Evolutionary conservation across 192 early-diverging fungal species (phyloP), one percentile per base, ranked within the genome.

Genomic region (Linnemannia hyalina): DNA sequence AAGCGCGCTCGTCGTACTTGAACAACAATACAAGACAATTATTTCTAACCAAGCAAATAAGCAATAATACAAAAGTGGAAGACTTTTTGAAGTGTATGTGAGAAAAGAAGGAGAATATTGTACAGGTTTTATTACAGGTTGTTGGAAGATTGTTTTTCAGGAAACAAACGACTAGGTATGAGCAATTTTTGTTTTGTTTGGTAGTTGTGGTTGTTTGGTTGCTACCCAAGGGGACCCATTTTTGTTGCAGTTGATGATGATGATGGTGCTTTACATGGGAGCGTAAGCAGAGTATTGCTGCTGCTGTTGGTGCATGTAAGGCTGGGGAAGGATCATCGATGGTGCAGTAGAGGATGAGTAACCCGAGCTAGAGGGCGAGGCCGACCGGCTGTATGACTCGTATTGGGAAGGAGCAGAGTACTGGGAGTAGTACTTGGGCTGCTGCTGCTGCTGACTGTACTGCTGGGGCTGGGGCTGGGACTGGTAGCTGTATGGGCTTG

Each of bases 61-160:
- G 41, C 44, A 35, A 32, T 13, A 46, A 77, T 36, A 29, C 69
- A 70, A 55, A 55, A 5, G 4, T 72, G 29, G 38, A 47, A 78
- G 18, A 70, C 29, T 44, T 35, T 35, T 70, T 70, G 6, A 3
- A 41, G 26, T 41, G n/a, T 47, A n/a, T 46, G 13, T 44, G 4
- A 44, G 44, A 13, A 26, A 73, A n/a, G 0, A 29, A 73, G n/a
- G 46, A 49, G 46, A 73, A 20, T 78, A 70, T 18, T 35, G 35
- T 78, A 78, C 76, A 78, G 26, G 40, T 82, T 76, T 82, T 82
- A 76, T 82, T 82, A 82, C 81, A 82, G 15, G 46, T 29, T 63
- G 57, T 52, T 68, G 32, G 63, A 44, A 74, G 69, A 20, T 70
- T 70, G 35, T 20, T 15, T 4, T 20, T 9, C 5, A 70, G 44